A percentile compares a stretch with the other conserved stretches of the same genome.
Conservation (phyloP, 768 basidiomycete genomes). For the Lepiota subincarnata region DNA sequence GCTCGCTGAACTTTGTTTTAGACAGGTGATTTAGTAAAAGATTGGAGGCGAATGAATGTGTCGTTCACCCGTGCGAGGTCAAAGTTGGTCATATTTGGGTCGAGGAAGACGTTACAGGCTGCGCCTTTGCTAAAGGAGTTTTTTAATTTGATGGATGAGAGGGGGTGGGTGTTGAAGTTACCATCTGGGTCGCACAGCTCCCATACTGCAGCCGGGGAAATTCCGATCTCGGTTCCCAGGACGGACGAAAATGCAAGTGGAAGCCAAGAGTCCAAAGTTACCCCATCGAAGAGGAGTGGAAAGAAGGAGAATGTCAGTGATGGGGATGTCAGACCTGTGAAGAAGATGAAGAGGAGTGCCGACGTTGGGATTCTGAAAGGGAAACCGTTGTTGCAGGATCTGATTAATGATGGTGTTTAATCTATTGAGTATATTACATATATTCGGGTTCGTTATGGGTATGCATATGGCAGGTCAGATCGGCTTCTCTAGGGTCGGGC, state of each 20-base stretch:
- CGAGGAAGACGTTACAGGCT: conserved; percentile 65
- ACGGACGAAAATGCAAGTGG: conserved; percentile 6
- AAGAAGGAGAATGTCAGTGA: conserved; percentile 13
- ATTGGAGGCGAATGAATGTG: conserved; percentile 97
- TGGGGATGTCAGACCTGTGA: conserved; percentile 13
- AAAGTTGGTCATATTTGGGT: conserved; percentile 91
- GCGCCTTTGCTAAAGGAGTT: conserved; percentile 68
- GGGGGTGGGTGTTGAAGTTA: conserved; percentile 67
- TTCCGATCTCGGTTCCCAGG: conserved; percentile 15
- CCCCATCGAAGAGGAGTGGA: conserved; percentile 16
- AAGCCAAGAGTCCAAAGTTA: conserved; percentile 11
- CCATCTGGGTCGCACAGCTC: conserved; percentile 47
- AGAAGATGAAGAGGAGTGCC: conserved; percentile 29
- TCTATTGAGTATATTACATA: not conserved
- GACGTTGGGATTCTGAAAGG: conserved; percentile 47
- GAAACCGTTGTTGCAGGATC: conserved; percentile 57
- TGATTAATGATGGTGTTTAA: conserved; percentile 39
- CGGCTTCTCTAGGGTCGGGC: too few relatives aligned
- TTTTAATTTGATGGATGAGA: conserved; percentile 68
- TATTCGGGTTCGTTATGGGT: not conserved
- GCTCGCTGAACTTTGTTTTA: conserved; percentile 24
- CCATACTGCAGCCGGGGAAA: conserved; percentile 32
- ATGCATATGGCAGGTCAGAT: too few relatives aligned
- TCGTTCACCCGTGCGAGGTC: conserved; percentile 90
- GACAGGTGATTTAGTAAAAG: conserved; percentile 91